Evolutionary conservation across 371 early-diverging fungal species (phyloP).

Genomic region (Mortierella sp.): DNA sequence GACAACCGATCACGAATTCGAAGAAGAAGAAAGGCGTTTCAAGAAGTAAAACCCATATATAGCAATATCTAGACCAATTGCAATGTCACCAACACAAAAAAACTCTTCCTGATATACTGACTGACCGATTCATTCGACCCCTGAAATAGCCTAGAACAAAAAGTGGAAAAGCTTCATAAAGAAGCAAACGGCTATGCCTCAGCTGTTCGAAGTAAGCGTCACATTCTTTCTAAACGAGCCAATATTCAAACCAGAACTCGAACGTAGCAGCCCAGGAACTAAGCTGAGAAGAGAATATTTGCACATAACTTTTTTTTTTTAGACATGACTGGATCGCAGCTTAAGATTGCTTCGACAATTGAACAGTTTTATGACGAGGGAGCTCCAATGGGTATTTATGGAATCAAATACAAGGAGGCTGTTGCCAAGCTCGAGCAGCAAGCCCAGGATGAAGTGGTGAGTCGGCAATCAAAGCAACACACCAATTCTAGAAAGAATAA

Average conservation of each 20-base stretch:
- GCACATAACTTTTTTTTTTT: not conserved
- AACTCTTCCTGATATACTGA: no score
- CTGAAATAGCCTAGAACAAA: conserved; percentile 80
- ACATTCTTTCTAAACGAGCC: not conserved
- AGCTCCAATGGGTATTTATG: conserved; percentile 63
- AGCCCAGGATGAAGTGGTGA: conserved; percentile 78
- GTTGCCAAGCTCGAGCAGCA: conserved; percentile 87
- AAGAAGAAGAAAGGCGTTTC: conserved; percentile 88
- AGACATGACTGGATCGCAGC: conserved; percentile 89
- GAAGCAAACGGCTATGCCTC: conserved; percentile 96
- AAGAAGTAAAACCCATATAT: conserved; percentile 65
- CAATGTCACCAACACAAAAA: not conserved
- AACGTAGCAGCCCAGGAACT: not conserved
- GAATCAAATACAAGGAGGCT: conserved; percentile 79
- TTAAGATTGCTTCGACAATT: conserved; percentile 83
- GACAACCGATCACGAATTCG: conserved; percentile 80
- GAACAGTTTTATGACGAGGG: conserved; percentile 75
- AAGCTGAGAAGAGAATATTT: not conserved
- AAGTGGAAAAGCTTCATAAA: conserved; percentile 87
- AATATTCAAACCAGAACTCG: not conserved
- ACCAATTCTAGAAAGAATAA: not conserved
- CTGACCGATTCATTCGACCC: not conserved
- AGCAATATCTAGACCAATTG: not conserved
- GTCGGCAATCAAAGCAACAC: not conserved
- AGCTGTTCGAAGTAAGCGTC: conserved; percentile 76